Conservation (phyloP, 768 basidiomycete species). For the Cystofilobasidium capitatum region DNA sequence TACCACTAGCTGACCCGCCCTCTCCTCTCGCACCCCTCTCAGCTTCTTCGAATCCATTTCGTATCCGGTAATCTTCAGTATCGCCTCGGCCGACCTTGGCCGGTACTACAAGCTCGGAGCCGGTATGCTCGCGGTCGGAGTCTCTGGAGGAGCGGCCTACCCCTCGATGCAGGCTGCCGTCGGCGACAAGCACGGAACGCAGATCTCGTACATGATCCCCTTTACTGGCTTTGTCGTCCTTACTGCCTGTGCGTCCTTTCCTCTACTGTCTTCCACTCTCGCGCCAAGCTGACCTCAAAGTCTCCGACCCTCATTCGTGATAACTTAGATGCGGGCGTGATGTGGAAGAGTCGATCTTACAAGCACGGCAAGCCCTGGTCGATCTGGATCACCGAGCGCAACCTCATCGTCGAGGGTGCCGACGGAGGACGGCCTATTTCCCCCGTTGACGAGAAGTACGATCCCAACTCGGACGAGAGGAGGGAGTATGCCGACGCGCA, state of each 20-base stretch:
- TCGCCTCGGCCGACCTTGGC: constrained; percentile 17
- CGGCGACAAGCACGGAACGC: neutral
- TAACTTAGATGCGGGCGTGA: neutral
- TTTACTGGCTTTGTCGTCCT: neutral
- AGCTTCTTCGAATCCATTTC: constrained; percentile 30
- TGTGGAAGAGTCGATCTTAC: neutral
- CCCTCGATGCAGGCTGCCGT: constrained; percentile 3
- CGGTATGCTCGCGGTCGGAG: constrained; percentile 1
- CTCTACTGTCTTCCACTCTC: neutral
- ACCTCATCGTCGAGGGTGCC: constrained; percentile 4
- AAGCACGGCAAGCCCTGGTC: constrained; percentile 3
- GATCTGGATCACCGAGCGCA: neutral
- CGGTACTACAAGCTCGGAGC: constrained; percentile 8
- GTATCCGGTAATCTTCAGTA: constrained; percentile 28
- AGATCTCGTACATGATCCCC: neutral
- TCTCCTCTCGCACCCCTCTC: constrained; percentile 33
- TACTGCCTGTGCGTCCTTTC: neutral
- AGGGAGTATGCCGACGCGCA: neutral
- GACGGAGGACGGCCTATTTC: neutral
- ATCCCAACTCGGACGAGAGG: neutral
- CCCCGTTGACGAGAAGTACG: neutral
- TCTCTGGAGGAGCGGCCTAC: neutral
- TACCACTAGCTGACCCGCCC: constrained; percentile 20
- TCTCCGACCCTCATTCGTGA: neutral
- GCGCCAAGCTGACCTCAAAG: neutral